Percentiles rank a stretch among this genome's conserved stretches.
These are phyloP conservation scores for Aspergillus calidoustus DNA, from an alignment of 2,329 filamentous ascomycete genomes.

Conservation along the genomic window DNA sequence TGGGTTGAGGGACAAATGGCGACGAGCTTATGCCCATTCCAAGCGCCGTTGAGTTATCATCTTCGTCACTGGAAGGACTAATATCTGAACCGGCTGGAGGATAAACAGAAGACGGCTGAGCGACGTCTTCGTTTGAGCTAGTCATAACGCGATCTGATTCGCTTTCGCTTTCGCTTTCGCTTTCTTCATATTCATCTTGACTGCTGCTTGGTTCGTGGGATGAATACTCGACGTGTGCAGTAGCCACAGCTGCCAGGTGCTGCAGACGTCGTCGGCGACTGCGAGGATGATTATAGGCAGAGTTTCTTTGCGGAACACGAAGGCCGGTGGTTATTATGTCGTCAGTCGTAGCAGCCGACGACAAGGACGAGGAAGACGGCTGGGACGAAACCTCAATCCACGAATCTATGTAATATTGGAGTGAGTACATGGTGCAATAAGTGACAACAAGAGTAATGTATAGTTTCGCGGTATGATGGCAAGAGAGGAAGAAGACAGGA, in stretches of 20 bases:
- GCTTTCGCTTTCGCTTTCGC: conserved; percentile 87
- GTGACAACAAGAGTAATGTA: neutral
- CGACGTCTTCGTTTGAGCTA: conserved; percentile 65
- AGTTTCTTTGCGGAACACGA: conserved; percentile 67
- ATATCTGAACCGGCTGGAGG: conserved; percentile 36
- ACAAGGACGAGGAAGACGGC: conserved; percentile 90
- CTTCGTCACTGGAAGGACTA: conserved; percentile 56
- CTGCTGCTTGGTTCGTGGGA: conserved; percentile 66
- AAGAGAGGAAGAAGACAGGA: conserved; percentile 16
- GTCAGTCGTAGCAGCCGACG: conserved; percentile 71
- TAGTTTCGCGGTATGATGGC: neutral
- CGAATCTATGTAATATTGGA: conserved; percentile 70
- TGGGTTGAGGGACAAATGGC: conserved; percentile 82
- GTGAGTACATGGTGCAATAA: conserved; percentile 46
- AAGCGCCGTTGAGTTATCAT: conserved; percentile 82
- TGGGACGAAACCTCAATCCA: conserved; percentile 95
- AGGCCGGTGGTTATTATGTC: conserved; percentile 91
- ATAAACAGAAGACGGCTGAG: conserved; percentile 30
- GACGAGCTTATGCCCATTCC: conserved; percentile 62
- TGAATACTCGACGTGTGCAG: conserved; percentile 46
- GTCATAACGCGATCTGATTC: conserved; percentile 77
- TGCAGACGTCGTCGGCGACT: conserved; percentile 55
- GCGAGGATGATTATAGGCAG: conserved; percentile 59
- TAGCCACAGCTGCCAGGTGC: conserved; percentile 42
- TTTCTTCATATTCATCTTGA: conserved; percentile 94